Base-by-base conservation (phyloP, 768 basidiomycete species). In the Mycena indigotica region DNA sequence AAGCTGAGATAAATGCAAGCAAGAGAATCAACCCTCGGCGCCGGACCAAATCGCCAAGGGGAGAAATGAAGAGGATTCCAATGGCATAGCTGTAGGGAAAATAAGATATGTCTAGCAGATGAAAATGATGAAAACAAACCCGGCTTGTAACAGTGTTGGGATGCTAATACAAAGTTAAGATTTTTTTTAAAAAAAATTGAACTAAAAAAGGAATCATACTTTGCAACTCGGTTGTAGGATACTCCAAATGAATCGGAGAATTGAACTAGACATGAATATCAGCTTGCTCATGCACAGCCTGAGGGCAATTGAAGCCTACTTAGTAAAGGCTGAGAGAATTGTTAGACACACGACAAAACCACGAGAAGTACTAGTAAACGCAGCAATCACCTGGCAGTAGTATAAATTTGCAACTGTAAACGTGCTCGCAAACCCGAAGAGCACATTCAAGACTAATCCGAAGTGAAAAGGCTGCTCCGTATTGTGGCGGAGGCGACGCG, bases 41-140 rank as follows among this genome's bases (percentile, higher is more conserved):
- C 19, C 88, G 87, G 26, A 93, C 80, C 21, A 95, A 80, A 69
- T 96, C 93, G 6, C 94, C 93, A 0, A 93, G 76, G 1, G 94
- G 93, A 0, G 89, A 83, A 53, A 95, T 83, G 39, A 94, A 70
- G 2, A 94, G 69, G 5, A 93, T 78, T 1, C 91, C 91, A 6
- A 74, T 74, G 1, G 87, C 88, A 68, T 92, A 93, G 40, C 89
- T 87, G 60, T 6, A 16, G 16, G 24, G 19, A 21, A 4, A 30
- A 45, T 48, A 25, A 8, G 52, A 53, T 26, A 54, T 53, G 24
- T 59, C 24, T 16, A 46, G 39, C 8, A 28, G 19, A n/a, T 12
- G 28, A 38, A 50, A 15, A 29, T n/a, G 6, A n/a, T 24, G 23
- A 48, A 29, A 28, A 2, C 19, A 13, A 69, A 87, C 86, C 88